These are phyloP conservation scores for Austroboletus novae-zelandiae DNA, from an alignment of 1,284 basidiomycete species.

Conservation along the genomic window DNA sequence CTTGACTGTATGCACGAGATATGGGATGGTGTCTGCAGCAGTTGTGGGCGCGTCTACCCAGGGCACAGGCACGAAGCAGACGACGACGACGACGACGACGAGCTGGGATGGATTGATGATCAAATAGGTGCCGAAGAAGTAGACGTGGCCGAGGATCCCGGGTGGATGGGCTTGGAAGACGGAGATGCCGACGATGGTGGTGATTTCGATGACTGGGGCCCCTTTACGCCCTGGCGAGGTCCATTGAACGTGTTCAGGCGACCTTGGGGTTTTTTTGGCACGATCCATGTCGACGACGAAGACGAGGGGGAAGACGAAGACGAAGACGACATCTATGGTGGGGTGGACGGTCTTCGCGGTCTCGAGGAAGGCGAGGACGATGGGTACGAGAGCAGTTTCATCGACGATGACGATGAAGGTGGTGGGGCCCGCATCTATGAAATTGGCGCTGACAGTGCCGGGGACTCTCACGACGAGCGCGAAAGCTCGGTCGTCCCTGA, in stretches of 20 bases:
- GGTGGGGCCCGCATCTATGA: slow-evolving; percentile 24
- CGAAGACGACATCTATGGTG: slow-evolving; percentile 20
- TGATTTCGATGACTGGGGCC: slow-evolving; percentile 21
- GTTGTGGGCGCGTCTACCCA: slow-evolving; percentile 55
- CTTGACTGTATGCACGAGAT: slow-evolving; percentile 74
- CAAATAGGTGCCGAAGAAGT: slow-evolving; percentile 35
- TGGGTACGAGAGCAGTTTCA: slow-evolving; percentile 50
- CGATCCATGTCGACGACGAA: slow-evolving; percentile 26
- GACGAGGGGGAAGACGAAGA: slow-evolving; percentile 21
- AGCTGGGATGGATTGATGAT: slow-evolving; percentile 36
- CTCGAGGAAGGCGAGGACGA: slow-evolving; percentile 27
- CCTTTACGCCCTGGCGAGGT: slow-evolving; percentile 20
- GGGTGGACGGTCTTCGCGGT: slow-evolving; percentile 22
- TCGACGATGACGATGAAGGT: slow-evolving; percentile 40
- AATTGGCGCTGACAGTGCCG: slow-evolving; percentile 14
- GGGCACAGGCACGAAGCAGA: slow-evolving; percentile 43
- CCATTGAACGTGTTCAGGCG: slow-evolving; percentile 17
- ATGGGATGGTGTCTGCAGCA: slow-evolving; percentile 58
- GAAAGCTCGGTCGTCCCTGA: background rate
- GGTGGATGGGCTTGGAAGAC: slow-evolving; percentile 40
- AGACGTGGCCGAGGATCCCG: slow-evolving; percentile 33
- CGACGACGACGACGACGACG: slow-evolving; percentile 36
- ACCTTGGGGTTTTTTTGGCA: slow-evolving; percentile 13
- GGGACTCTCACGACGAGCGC: slow-evolving; percentile 3
- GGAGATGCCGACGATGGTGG: slow-evolving; percentile 29